These are phyloP conservation scores for Trichoderma oligosporum DNA, from an alignment of 2,329 filamentous ascomycete species.

Conservation along the genomic window DNA sequence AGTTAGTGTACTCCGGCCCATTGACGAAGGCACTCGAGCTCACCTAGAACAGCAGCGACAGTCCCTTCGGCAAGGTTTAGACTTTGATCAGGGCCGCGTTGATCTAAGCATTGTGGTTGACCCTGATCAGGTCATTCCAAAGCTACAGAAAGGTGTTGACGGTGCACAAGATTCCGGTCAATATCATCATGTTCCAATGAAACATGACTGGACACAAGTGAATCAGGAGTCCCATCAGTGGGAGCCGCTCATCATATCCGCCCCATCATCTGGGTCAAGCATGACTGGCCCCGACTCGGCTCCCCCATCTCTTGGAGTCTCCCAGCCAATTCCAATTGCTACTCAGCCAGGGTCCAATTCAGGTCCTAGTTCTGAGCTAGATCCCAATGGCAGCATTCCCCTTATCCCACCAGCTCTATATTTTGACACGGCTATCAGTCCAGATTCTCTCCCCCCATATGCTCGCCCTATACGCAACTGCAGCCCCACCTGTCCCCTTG, in stretches of 20 bases:
- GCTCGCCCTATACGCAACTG: slow-evolving; percentile 53
- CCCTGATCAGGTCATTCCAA: slow-evolving; percentile 48
- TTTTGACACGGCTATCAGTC: background rate
- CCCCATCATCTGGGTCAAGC: background rate
- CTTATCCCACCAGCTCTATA: background rate
- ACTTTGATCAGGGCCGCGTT: slow-evolving; percentile 62
- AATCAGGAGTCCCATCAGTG: slow-evolving; percentile 22
- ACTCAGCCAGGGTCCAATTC: slow-evolving; percentile 49
- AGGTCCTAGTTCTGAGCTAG: slow-evolving; percentile 52
- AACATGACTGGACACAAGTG: slow-evolving; percentile 46
- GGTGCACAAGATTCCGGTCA: slow-evolving; percentile 44
- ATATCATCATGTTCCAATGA: slow-evolving; percentile 47
- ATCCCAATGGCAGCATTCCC: slow-evolving; percentile 34
- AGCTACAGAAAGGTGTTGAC: slow-evolving; percentile 49
- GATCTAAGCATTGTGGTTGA: slow-evolving; percentile 72
- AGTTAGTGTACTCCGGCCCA: background rate
- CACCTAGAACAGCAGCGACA: slow-evolving; percentile 47
- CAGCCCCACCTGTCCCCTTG: slow-evolving; percentile 69
- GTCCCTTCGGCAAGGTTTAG: slow-evolving; percentile 52
- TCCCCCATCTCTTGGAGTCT: background rate
- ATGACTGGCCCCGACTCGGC: slow-evolving; percentile 3
- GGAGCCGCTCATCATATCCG: slow-evolving; percentile 3
- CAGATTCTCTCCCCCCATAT: slow-evolving; percentile 22
- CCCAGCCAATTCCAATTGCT: slow-evolving; percentile 25
- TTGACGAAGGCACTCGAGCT: slow-evolving; percentile 11